Evolutionary conservation across 2,329 filamentous ascomycete genomes (phyloP).

Genomic region (Pseudogymnoascus sp.): DNA sequence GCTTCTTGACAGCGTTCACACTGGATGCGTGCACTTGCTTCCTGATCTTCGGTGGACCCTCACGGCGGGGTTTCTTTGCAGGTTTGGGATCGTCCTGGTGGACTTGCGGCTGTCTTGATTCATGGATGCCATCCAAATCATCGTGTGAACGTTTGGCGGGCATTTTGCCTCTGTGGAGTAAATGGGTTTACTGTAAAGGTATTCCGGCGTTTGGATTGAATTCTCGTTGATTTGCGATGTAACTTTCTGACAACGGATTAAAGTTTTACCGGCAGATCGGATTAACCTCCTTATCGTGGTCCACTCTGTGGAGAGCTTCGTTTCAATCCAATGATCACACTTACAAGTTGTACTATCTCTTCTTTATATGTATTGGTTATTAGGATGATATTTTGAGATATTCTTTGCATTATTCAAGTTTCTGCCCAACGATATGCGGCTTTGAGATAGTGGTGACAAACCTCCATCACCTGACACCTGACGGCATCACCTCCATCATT

Average conservation of each 20-base stretch:
- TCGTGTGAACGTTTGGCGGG: conserved; percentile 23
- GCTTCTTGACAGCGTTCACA: conserved; percentile 59
- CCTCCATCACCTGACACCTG: neutral
- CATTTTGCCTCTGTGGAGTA: conserved; percentile 18
- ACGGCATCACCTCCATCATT: neutral
- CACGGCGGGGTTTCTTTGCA: conserved; percentile 25
- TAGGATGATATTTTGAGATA: neutral
- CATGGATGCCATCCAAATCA: conserved; percentile 22
- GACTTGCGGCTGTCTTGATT: conserved; percentile 26
- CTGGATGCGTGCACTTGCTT: conserved; percentile 28
- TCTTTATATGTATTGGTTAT: neutral
- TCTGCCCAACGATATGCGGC: neutral
- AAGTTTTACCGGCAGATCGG: neutral
- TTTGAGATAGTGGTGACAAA: neutral
- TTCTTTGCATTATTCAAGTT: neutral
- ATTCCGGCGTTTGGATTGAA: neutral
- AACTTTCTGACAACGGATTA: conserved; percentile 10
- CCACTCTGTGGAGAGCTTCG: neutral
- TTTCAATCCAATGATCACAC: neutral
- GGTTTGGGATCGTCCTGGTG: conserved; percentile 19
- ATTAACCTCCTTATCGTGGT: neutral
- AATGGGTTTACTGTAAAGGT: neutral
- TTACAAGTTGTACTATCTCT: neutral
- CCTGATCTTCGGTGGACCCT: conserved; percentile 20
- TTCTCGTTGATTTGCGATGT: conserved; percentile 2